These are phyloP conservation scores for Crucibulum laeve DNA, from an alignment of 768 basidiomycete species.

Conservation along the genomic window DNA sequence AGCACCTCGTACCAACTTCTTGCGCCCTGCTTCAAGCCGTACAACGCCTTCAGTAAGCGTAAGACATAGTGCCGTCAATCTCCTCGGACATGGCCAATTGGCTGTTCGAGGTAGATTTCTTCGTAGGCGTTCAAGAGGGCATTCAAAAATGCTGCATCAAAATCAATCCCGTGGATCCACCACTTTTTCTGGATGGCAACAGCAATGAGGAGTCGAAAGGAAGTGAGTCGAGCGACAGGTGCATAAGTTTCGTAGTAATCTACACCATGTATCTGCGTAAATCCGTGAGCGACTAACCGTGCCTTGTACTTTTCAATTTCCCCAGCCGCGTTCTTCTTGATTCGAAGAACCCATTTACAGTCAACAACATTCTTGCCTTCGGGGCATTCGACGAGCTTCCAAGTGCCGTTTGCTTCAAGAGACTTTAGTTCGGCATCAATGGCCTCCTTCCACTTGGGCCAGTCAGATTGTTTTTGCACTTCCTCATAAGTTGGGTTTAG, in stretches of 20 bases:
- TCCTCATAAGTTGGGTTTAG: conserved; percentile 14
- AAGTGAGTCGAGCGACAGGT: not conserved
- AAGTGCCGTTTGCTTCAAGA: conserved; percentile 17
- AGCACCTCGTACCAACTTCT: not conserved
- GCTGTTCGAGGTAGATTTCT: not conserved
- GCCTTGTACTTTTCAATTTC: no score
- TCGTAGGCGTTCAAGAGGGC: not conserved
- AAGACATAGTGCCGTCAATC: not conserved
- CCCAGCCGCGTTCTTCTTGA: no score
- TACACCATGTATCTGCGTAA: conserved; percentile 11
- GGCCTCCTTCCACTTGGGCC: conserved; percentile 18
- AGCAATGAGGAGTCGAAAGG: not conserved
- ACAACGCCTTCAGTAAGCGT: not conserved
- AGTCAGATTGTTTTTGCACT: conserved; percentile 12
- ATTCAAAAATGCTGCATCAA: not conserved
- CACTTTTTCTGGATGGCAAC: not conserved
- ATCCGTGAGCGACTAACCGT: no score
- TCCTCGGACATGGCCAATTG: not conserved
- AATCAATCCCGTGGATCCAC: not conserved
- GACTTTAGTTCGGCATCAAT: conserved; percentile 23
- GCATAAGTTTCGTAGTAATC: conserved; percentile 11
- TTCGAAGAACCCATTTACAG: no score
- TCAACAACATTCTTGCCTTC: conserved; percentile 16
- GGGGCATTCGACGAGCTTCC: conserved; percentile 21
- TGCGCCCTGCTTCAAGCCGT: not conserved